Base-by-base conservation (phyloP, 257 asterid genomes). In the Buddleja alternifolia region DNA sequence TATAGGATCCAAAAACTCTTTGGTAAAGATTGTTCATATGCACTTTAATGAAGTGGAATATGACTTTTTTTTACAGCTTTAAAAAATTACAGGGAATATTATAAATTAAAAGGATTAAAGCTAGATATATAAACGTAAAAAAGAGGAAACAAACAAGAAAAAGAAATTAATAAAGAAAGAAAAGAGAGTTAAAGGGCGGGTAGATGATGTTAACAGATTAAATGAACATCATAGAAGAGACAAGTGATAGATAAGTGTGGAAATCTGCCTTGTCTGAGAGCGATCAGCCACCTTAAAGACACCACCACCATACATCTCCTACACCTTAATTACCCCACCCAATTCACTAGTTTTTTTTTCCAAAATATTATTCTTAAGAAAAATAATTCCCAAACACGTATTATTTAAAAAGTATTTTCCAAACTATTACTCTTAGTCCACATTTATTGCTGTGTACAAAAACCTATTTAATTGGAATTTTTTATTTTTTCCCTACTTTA, bases 21-120 rank as follows among this genome's bases (percentile, higher is more conserved):
- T 73, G 81, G 64, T 53, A 77, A 80, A 81, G 83, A 73, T 75
- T 74, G 85, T 67, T 73, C 63, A 61, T 67, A 53, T 66, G 74
- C 81, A 66, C 85, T 80, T 73, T 77, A 68, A 65, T 71, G 75
- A 72, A 77, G 37, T 71, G 75, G 79, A 67, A 72, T 60, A 66
- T 57, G 40, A 63, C 82, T 73, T 85, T 84, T 67, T 36, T 67
- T 36, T 72, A 48, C 74, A 62, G 65, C 81, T 79, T 80, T 70
- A 17, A 70, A 66, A 63, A 69, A 70, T 78, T 42, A 17, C 63
- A 71, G 45, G 9, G 75, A 81, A 72, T 78, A 79, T 70, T 79
- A 62, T 36, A 74, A 71, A 66, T 32, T 11, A 10, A 76, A 78
- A 75, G 81, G 80, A 75, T 76, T 79, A 85, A 85, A 84, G 90